Evolutionary conservation across 768 basidiomycete species (phyloP).

Genomic region (Ephemerocybe angulata): DNA sequence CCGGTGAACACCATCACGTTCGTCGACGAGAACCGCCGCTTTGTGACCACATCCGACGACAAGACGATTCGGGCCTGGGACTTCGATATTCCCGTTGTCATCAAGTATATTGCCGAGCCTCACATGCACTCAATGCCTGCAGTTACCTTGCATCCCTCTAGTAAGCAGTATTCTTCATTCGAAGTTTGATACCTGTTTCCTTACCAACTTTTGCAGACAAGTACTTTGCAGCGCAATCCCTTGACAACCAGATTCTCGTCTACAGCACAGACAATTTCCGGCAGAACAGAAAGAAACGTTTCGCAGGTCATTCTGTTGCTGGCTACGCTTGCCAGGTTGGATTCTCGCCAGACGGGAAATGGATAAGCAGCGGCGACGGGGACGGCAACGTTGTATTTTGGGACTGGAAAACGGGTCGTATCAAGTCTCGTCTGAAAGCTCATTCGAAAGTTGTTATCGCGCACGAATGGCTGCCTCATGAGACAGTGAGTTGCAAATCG

Average conservation of each 20-base stretch:
- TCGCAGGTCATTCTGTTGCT: slow-evolving; percentile 94
- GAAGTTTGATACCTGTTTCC: slow-evolving; percentile 3
- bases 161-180: slow-evolving; percentile 48
- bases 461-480: slow-evolving; percentile 97
- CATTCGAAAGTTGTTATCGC: slow-evolving; percentile 97
- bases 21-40: slow-evolving; percentile 95
- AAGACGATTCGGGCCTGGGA: slow-evolving; percentile 99
- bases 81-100: slow-evolving; percentile 98
- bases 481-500: slow-evolving; percentile 64
- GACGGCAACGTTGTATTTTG: slow-evolving; percentile 96
- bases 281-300: slow-evolving; percentile 97
- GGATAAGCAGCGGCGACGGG: slow-evolving; percentile 95
- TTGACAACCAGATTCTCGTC: slow-evolving; percentile 97
- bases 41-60: slow-evolving; percentile 98
- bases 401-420: slow-evolving; percentile 99
- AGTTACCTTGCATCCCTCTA: slow-evolving; percentile 91
- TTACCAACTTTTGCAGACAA: slow-evolving; percentile 51
- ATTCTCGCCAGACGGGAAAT: slow-evolving; percentile 97
- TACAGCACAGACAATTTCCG: slow-evolving; percentile 98
- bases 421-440: slow-evolving; percentile 84
- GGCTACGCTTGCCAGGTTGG: slow-evolving; percentile 97
- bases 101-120: slow-evolving; percentile 99
- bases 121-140: slow-evolving; percentile 99
- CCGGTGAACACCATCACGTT: slow-evolving; percentile 99
- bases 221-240: slow-evolving; percentile 95